Base-by-base conservation (phyloP, 2,329 filamentous ascomycete species). In the Phyllachora maydis region DNA sequence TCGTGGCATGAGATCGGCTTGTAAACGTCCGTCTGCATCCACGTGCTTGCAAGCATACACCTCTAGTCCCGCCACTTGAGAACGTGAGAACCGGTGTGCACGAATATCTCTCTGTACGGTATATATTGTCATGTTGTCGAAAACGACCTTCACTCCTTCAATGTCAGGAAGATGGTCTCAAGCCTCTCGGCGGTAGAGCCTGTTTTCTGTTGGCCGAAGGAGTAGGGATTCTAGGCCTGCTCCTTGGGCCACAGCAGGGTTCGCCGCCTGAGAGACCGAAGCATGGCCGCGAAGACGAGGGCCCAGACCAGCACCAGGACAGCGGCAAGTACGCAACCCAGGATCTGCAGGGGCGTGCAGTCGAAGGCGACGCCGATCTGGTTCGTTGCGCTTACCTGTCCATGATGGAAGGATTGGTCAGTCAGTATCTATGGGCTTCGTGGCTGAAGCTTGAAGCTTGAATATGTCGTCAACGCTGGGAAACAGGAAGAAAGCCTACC, bases 191-290 rank as follows among this genome's bases (percentile, higher is more conserved):
- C n/a, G n/a, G n/a, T n/a, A n/a, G n/a, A n/a, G n/a, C n/a, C n/a
- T n/a, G n/a, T n/a, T n/a, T n/a, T n/a, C 16, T 18, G 16, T 18
- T 18, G 16, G 16, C 16, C 16, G 19, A 11, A 6, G 6, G 6
- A 20, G 6, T 11, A n/a, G 26, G 21, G 15, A 23, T 19, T 16
- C 22, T 32, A 35, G 13, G 3, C 31, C 29, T 9, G 17, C 8
- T 73, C 69, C 39, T 71, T 75, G 4, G 77, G 76, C 75, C 74
- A 83, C 2, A 85, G 45, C 14, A 88, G 59, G 38, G 81, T 62
- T 32, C 55, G 66, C 14, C 56, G 49, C 26, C 61, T 44, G 8
- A 85, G 55, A n/a, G 73, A 71, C 14, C 63, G 50, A 17, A 81
- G 37, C 73, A 85, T 83, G 47, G 65, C 66, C 4, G 39, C 48